Evolutionary conservation across 2,329 filamentous ascomycete species (phyloP), one percentile per base, ranked within the genome.

Genomic region (Fusarium sp.): DNA sequence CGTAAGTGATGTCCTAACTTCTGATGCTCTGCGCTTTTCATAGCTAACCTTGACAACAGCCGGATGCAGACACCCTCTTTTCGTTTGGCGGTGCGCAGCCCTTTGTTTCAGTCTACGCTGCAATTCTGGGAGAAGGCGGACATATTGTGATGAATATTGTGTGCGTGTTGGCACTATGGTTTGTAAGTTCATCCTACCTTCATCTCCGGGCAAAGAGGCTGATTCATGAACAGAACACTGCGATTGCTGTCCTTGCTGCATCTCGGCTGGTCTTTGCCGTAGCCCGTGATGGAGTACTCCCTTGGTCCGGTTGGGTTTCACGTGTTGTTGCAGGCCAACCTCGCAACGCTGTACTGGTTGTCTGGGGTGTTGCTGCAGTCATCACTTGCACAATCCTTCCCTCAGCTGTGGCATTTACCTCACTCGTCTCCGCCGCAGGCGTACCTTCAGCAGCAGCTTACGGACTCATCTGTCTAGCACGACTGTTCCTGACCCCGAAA

Each of bases 201-300:
- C 27, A 4, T 12, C 13, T 3, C 15, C 1, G 16, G 10, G 4
- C 0, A 23, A 11, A 34, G 11, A 37, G 3, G 6, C 18, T 55
- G 27, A 55, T 39, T n/a, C 6, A 15, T 8, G 27, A 1, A 10
- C 9, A 82, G 85, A 90, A 90, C 75, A 89, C 87, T 1, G 87
- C 87, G 1, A 87, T 90, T 60, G 86, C 87, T 18, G 85, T 89
- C 46, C 83, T 89, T 12, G 88, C 88, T 8, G 86, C 86, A 13
- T 90, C 88, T 5, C 84, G 88, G n/a, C 82, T 90, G 2, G 87
- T 90, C 68, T 90, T 89, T 75, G 88, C 88, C 43, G 88, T 90
- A 5, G 88, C 88, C 30, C 84, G 88, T 47, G 88, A 90, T 71
- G 87, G 88, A 37, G 87, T 90, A 18, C 80, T 90, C 3, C 88